A percentile compares a stretch with the other conserved stretches of the same genome.
phyloP scores from a whole-genome alignment of 306 rosid genomes.

The Biancaea sappan region DNA sequence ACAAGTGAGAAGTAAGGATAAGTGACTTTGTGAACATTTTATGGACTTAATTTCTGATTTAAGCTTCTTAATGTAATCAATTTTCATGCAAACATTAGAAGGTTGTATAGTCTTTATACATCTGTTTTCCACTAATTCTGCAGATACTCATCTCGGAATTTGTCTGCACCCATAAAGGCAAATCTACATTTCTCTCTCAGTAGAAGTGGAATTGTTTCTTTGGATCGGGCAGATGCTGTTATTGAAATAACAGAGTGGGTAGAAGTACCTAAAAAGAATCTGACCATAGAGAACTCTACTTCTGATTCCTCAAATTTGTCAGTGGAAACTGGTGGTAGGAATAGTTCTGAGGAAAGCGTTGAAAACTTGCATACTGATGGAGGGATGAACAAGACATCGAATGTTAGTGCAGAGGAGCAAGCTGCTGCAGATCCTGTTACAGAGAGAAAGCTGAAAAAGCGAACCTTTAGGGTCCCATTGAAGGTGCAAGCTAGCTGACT shows the following conservation, averaged over 20 bases:
- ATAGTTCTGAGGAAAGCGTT: conserved; percentile 62
- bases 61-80: conserved; percentile 10
- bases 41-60: conserved; percentile 33
- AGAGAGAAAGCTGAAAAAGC: conserved; percentile 81
- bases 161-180: conserved; percentile 89
- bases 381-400: conserved; percentile 46
- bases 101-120: conserved; percentile 30
- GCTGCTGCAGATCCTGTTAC: conserved; percentile 51
- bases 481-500: conserved; percentile 58
- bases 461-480: conserved; percentile 82
- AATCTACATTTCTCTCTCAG: conserved; percentile 88
- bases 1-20: conserved; percentile 81
- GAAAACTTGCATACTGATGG: conserved; percentile 54
- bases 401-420: conserved; percentile 56
- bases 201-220: conserved; percentile 88
- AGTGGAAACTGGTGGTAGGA: conserved; percentile 57
- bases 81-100: conserved; percentile 21
- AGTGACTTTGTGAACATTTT: conserved; percentile 16
- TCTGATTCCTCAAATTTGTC: conserved; percentile 55
- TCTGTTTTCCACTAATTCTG: conserved; percentile 28
- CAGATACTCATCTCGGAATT: conserved; percentile 85
- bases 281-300: conserved; percentile 80
- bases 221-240: conserved; percentile 95
- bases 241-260: conserved; percentile 94
- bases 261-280: conserved; percentile 79